A percentile compares a stretch with the other conserved stretches of the same genome.
These are phyloP conservation scores for Metschnikowia lunata DNA, from an alignment of 805 yeast species.

Conservation along the genomic window DNA sequence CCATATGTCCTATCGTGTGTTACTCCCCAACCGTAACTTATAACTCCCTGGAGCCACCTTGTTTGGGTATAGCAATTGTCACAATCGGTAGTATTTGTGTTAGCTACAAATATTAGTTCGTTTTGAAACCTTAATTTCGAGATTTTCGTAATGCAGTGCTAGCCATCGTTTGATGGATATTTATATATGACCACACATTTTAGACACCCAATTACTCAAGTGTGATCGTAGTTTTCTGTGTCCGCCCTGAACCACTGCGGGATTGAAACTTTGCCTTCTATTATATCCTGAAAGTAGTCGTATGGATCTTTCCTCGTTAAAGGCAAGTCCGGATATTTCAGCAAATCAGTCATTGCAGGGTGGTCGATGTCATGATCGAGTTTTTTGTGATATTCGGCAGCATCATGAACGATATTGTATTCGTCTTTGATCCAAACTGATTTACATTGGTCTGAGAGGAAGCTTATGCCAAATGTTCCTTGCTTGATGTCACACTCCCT, in stretches of 20 bases:
- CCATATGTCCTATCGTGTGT: too few relatives aligned
- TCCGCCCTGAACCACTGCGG: conserved; percentile 8
- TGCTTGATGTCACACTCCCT: conserved; percentile 21
- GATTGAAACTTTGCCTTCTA: conserved; percentile 3
- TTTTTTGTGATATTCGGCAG: conserved; percentile 22
- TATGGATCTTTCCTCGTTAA: conserved; percentile 33
- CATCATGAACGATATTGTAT: conserved; percentile 26
- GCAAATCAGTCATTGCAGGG: conserved; percentile 22
- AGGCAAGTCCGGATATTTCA: conserved; percentile 32
- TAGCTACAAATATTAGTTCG: too few relatives aligned
- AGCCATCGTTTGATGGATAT: too few relatives aligned
- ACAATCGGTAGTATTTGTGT: too few relatives aligned
- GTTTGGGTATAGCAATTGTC: too few relatives aligned
- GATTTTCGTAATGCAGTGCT: too few relatives aligned
- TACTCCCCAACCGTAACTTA: too few relatives aligned
- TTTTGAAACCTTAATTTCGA: too few relatives aligned
- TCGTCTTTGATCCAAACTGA: conserved; percentile 27
- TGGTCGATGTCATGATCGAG: conserved; percentile 23
- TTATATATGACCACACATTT: too few relatives aligned
- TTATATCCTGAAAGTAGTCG: conserved; percentile 15
- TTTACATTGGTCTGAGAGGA: conserved; percentile 18
- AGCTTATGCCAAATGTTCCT: conserved; percentile 35
- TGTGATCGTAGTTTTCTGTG: too few relatives aligned
- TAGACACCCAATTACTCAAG: too few relatives aligned
- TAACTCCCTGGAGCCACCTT: too few relatives aligned